phyloP scores from a whole-genome alignment of 306 rosid genomes.

The Ziziphus jujuba region DNA sequence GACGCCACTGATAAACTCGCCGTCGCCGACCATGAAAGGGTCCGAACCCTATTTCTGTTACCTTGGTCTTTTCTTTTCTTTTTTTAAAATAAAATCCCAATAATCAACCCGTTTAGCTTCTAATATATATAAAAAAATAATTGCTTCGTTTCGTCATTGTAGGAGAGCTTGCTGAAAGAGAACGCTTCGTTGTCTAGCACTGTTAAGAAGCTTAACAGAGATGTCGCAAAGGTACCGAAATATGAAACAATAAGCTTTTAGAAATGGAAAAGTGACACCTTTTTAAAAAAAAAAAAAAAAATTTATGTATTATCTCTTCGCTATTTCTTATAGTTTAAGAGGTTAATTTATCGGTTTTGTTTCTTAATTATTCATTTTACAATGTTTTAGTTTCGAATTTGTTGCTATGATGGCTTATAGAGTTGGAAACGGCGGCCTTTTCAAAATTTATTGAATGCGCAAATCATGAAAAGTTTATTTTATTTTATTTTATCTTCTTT shows the following conservation, averaged over 20 bases:
- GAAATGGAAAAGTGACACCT: not conserved
- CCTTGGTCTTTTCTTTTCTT: conserved; percentile 8
- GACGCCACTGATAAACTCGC: conserved; percentile 57
- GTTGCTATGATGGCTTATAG: too few species aligned
- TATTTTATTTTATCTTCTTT: not conserved
- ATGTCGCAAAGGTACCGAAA: conserved; percentile 77
- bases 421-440: conserved; percentile 4
- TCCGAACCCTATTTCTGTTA: conserved; percentile 17
- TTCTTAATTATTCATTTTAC: too few species aligned
- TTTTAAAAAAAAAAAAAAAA: too few species aligned
- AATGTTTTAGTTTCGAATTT: too few species aligned
- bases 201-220: conserved; percentile 77
- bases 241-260: not conserved
- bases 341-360: too few species aligned
- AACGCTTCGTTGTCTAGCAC: conserved; percentile 60
- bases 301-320: not conserved
- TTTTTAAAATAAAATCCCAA: too few species aligned
- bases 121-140: too few species aligned
- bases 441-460: too few species aligned
- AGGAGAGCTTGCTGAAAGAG: conserved; percentile 71
- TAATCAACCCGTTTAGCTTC: not conserved
- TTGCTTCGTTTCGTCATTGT: not conserved
- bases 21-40: conserved; percentile 59
- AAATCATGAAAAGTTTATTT: not conserved
- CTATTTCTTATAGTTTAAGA: too few species aligned